Percentiles rank a stretch among this genome's conserved stretches.
Evolutionary conservation across 2,329 filamentous ascomycete genomes (phyloP).

Genomic region (Alternaria incomplexa): DNA sequence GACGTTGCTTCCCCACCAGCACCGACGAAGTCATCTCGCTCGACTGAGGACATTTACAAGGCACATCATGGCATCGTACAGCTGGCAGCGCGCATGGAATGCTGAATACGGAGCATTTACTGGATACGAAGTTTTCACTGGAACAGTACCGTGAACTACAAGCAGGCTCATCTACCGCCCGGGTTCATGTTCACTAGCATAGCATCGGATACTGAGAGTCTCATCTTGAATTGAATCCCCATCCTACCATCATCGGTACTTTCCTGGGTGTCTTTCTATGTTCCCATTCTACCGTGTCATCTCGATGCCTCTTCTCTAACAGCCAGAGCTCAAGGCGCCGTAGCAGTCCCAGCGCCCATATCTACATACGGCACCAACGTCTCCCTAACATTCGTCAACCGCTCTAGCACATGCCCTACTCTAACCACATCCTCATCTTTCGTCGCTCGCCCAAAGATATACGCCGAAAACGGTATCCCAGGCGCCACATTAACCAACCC

Average conservation of each 20-base stretch:
- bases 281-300: not conserved
- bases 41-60: not conserved
- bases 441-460: slow-evolving; percentile 7
- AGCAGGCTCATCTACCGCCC: not conserved
- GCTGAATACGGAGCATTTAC: not conserved
- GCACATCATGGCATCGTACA: too few relatives aligned
- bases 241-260: too few relatives aligned
- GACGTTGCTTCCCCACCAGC: slow-evolving; percentile 4
- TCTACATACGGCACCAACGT: slow-evolving; percentile 8
- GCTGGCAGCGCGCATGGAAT: not conserved
- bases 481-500: slow-evolving; percentile 59
- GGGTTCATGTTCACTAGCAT: not conserved
- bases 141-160: not conserved
- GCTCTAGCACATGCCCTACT: slow-evolving; percentile 11
- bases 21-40: slow-evolving; percentile 13
- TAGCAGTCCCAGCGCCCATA: not conserved
- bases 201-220: not conserved
- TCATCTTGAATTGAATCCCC: not conserved
- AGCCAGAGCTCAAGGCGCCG: not conserved
- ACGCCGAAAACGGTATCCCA: slow-evolving; percentile 52
- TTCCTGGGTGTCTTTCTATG: not conserved
- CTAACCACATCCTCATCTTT: slow-evolving; percentile 11
- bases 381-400: not conserved
- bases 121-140: not conserved
- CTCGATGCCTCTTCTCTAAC: not conserved